Evolutionary conservation across 768 basidiomycete species (phyloP).

Genomic region (Hydnomerulius pinastri): DNA sequence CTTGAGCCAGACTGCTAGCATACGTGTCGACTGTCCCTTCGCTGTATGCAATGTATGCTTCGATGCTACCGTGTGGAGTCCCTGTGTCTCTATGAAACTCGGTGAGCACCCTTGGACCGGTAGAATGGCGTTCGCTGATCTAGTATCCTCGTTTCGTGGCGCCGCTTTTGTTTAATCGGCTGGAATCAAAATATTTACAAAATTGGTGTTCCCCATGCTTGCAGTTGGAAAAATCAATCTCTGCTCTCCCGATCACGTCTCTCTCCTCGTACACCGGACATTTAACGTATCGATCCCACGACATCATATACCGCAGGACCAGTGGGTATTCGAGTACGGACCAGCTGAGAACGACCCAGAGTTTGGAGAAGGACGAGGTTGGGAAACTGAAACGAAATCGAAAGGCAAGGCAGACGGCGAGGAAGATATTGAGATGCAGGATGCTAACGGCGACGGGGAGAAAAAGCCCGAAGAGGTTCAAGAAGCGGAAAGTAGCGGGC

Average conservation of each 20-base stretch:
- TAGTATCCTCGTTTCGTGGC: too few relatives aligned
- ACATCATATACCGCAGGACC: constrained; percentile 79
- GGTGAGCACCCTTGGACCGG: constrained; percentile 44
- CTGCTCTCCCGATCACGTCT: constrained; percentile 90
- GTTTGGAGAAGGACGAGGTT: constrained; percentile 44
- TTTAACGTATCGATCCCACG: constrained; percentile 96
- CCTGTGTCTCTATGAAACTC: constrained; percentile 77
- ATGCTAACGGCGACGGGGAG: not conserved
- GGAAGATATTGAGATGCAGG: constrained; percentile 14
- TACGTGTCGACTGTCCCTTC: constrained; percentile 86
- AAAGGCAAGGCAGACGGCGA: not conserved
- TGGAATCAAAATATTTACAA: not conserved
- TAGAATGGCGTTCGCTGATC: too few relatives aligned
- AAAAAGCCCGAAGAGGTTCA: constrained; percentile 22
- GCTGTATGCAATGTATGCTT: constrained; percentile 73
- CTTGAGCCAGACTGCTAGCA: constrained; percentile 57
- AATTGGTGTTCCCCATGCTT: constrained; percentile 1
- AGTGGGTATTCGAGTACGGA: constrained; percentile 87
- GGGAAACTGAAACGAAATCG: constrained; percentile 24
- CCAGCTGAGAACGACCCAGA: constrained; percentile 81
- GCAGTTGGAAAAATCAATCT: constrained; percentile 85
- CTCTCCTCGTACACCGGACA: constrained; percentile 84
- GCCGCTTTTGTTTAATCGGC: too few relatives aligned
- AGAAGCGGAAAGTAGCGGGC: constrained; percentile 55
- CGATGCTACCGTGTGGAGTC: constrained; percentile 88